A percentile compares a stretch with the other conserved stretches of the same genome.
Evolutionary conservation across 805 yeast genomes (phyloP).

Genomic region (Sungouiella blattae): DNA sequence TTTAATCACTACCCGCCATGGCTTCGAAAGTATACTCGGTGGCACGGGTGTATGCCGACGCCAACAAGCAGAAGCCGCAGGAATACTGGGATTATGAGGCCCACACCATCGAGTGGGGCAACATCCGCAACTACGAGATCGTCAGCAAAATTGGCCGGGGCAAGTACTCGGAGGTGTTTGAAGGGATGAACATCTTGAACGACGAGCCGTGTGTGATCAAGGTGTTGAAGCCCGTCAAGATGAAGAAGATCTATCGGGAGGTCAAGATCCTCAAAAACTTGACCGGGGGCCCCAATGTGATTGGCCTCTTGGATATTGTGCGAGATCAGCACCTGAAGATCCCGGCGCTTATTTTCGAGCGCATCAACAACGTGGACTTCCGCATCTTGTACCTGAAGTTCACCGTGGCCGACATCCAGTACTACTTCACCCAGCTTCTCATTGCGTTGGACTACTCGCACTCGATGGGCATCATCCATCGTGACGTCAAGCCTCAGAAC

Average conservation of each 20-base stretch:
- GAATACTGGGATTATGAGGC: conserved; percentile 88
- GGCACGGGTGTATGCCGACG: conserved; percentile 69
- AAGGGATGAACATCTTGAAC: conserved; percentile 68
- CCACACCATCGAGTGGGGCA: conserved; percentile 41
- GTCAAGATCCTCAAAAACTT: conserved; percentile 82
- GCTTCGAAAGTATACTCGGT: conserved; percentile 21
- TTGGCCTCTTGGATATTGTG: conserved; percentile 75
- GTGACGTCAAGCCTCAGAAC: conserved; percentile 95
- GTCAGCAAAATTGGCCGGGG: conserved; percentile 86
- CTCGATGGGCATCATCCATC: conserved; percentile 92
- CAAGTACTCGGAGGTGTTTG: conserved; percentile 92
- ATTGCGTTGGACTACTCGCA: conserved; percentile 87
- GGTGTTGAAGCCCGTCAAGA: conserved; percentile 87
- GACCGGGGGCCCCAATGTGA: conserved; percentile 79
- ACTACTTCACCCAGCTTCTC: conserved; percentile 75
- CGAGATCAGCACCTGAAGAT: conserved; percentile 76
- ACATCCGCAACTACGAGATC: conserved; percentile 62
- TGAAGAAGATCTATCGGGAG: conserved; percentile 88
- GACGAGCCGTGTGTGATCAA: conserved; percentile 73
- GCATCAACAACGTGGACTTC: conserved; percentile 79
- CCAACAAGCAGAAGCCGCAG: conserved; percentile 60
- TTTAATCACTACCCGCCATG: conserved; percentile 7
- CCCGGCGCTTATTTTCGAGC: conserved; percentile 85
- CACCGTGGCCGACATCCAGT: conserved; percentile 71
- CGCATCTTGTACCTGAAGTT: conserved; percentile 77